Percentiles rank a stretch among this genome's conserved stretches.
These are phyloP conservation scores for Jamesozyma spencerorum DNA, from an alignment of 805 yeast genomes.

Conservation along the genomic window DNA sequence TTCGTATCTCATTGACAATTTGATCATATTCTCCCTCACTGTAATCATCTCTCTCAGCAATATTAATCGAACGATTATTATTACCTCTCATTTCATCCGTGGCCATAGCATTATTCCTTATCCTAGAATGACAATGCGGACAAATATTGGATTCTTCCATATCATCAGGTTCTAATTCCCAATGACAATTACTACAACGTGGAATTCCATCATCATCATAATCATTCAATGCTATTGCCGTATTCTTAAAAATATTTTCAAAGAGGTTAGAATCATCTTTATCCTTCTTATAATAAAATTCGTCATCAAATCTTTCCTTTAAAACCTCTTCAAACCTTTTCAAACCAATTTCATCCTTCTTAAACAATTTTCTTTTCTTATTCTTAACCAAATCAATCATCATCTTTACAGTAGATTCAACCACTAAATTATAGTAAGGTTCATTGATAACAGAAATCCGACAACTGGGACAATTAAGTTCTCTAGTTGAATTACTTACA, in stretches of 20 bases:
- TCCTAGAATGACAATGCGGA: conserved; percentile 54
- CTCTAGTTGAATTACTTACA: conserved; percentile 30
- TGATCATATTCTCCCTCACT: conserved; percentile 20
- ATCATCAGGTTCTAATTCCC: conserved; percentile 47
- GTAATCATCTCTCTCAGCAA: conserved; percentile 14
- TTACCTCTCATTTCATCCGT: not conserved
- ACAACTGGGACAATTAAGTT: conserved; percentile 62
- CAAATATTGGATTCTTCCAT: conserved; percentile 43
- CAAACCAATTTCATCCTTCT: conserved; percentile 11
- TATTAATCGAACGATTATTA: not conserved
- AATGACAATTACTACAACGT: conserved; percentile 66
- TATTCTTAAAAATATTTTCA: conserved; percentile 39
- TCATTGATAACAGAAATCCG: conserved; percentile 38
- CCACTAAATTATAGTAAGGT: conserved; percentile 46
- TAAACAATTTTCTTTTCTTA: conserved; percentile 12
- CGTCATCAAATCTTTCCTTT: conserved; percentile 15
- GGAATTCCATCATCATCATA: conserved; percentile 58
- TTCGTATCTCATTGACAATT: conserved; percentile 7
- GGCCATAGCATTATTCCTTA: conserved; percentile 26
- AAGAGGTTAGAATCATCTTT: conserved; percentile 33
- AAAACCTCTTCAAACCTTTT: conserved; percentile 7
- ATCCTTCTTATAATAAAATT: conserved; percentile 13
- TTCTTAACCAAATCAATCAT: conserved; percentile 32
- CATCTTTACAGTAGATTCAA: conserved; percentile 39
- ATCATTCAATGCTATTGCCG: conserved; percentile 53